Evolutionary conservation across 805 yeast species (phyloP).

Genomic region (Ogataea kodamae): DNA sequence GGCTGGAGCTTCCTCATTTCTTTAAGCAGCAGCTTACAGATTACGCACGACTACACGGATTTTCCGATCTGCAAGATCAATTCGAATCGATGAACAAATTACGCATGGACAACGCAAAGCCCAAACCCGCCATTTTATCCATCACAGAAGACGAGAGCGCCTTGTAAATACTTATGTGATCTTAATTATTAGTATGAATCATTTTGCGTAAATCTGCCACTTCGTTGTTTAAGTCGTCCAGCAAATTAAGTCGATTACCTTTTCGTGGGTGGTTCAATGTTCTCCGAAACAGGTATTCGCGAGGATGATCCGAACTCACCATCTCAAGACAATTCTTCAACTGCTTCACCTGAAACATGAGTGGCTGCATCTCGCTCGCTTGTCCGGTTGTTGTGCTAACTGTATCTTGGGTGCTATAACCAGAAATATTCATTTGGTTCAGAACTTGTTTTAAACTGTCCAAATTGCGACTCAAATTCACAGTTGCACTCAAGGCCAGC

Average conservation of each 20-base stretch:
- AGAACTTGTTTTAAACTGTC: conserved; percentile 29
- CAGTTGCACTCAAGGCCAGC: conserved; percentile 12
- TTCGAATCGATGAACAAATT: conserved; percentile 25
- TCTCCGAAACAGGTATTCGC: conserved; percentile 31
- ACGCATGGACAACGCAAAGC: conserved; percentile 16
- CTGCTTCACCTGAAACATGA: conserved; percentile 32
- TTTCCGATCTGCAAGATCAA: conserved; percentile 21
- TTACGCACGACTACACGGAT: conserved; percentile 24
- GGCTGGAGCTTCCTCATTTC: conserved; percentile 30
- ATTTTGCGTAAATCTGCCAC: conserved; percentile 18
- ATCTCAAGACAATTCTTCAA: conserved; percentile 31
- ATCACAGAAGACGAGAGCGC: conserved; percentile 2
- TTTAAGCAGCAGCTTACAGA: conserved; percentile 27
- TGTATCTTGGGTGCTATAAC: conserved; percentile 21
- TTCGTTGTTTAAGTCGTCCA: conserved; percentile 29
- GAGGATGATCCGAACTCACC: conserved; percentile 34
- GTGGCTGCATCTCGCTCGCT: conserved; percentile 36
- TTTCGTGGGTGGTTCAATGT: conserved; percentile 20
- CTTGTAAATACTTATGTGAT: conserved; percentile 4
- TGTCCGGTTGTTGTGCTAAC: conserved; percentile 9
- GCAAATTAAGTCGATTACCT: conserved; percentile 21
- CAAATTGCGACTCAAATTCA: conserved; percentile 26
- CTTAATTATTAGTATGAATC: conserved; percentile 2
- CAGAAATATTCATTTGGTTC: conserved; percentile 23
- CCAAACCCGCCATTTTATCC: not conserved